phyloP scores from a whole-genome alignment of 23 red algal genomes.

The Gracilaria gracilis region DNA sequence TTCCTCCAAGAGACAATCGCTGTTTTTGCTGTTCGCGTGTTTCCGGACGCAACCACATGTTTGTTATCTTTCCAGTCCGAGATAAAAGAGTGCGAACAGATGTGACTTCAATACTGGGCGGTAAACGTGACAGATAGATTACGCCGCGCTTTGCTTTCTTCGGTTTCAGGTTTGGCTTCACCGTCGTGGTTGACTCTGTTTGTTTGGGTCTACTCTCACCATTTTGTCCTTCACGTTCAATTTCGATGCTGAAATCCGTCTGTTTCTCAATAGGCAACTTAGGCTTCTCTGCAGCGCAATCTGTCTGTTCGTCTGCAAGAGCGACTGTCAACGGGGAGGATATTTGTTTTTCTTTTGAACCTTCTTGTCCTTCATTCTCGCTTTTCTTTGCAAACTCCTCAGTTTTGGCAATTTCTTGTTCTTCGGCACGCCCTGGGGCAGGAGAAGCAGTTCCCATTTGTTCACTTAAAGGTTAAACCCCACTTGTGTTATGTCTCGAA shows the following conservation, averaged over 20 bases:
- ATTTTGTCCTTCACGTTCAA: not conserved
- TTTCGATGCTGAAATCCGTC: not conserved
- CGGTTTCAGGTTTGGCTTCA: not conserved
- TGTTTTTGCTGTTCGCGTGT: constrained; percentile 43
- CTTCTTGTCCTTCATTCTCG: not conserved
- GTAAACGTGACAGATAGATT: constrained; percentile 78
- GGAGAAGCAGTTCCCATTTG: constrained; percentile 2
- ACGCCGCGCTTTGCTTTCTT: constrained; percentile 52
- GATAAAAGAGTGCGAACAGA: constrained; percentile 63
- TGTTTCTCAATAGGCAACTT: not conserved
- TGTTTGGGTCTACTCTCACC: not conserved
- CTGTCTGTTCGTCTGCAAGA: not conserved
- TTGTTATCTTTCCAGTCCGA: constrained; percentile 33
- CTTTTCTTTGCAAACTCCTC: not conserved
- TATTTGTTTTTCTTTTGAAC: not conserved
- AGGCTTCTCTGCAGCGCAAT: not conserved
- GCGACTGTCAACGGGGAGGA: not conserved
- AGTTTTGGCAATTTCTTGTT: not conserved
- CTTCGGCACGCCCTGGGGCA: not conserved
- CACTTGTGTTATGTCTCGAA: not conserved
- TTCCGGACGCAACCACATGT: constrained; percentile 70
- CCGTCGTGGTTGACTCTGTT: not conserved
- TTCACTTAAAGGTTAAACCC: not conserved
- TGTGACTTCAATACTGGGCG: constrained; percentile 58
- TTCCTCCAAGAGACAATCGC: constrained; percentile 43